Evolutionary conservation across 257 asterid genomes (phyloP), one percentile per base, ranked within the genome.

Genomic region (Solanum virginianum): DNA sequence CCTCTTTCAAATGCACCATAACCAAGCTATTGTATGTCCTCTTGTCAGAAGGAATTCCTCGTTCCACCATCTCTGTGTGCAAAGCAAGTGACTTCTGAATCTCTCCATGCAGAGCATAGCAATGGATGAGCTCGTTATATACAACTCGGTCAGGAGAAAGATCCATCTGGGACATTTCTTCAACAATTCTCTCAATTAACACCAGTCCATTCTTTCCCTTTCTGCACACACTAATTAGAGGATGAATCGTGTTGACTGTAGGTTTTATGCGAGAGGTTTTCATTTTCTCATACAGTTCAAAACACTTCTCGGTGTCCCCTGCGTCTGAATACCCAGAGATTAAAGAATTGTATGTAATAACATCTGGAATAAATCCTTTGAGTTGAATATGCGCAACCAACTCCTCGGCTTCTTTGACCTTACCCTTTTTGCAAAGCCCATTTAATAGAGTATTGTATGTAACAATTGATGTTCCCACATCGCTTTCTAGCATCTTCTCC

Each of bases 21-120:
- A 95, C 88, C 93, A 95, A 90, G 93, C 92, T 86, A 88, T 89
- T 90, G 87, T 91, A 94, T 2, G 98, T 94, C 91, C 89, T 89
- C 89, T 75, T 89, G 87, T 94, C 95, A 5, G 88, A 90, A 88
- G 80, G 54, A 55, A 95, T 89, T 24, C 93, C 93, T 13, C 74
- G 87, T 74, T 85, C 86, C 10, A 86, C 87, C 98, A 95, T 94
- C 87, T 91, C 92, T 84, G 70, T 14, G 72, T 59, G 84, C 89
- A 92, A 85, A 57, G 62, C 26, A 65, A 84, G 83, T 54, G 96
- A 94, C 85, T 86, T 95, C 43, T 88, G 79, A 69, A 86, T 80
- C 80, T 91, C 90, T 43, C 90, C 93, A 69, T 89, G 90, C 41
- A 43, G 85, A 12, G 88, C 90, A 80, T 83, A 93, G 86, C 94